Evolutionary conservation across 179 eudicot species (phyloP), one percentile per base, ranked within the genome.

Genomic region (Drosera spatulata): DNA sequence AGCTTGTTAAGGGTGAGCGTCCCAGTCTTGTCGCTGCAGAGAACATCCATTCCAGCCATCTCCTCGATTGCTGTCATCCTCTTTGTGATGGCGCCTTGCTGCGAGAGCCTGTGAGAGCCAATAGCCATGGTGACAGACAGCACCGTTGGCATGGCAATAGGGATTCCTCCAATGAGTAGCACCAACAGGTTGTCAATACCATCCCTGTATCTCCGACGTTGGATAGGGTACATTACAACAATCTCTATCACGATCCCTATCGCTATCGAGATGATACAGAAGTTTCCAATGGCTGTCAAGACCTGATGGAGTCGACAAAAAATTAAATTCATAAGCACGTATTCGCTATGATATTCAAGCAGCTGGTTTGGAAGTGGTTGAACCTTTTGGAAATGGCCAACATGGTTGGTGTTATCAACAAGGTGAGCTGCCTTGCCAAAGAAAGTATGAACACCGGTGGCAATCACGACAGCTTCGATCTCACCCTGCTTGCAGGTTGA

Each of bases 31-130:
- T 87, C 95, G 52, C 86, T 84, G 76, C 95, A 87, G 58, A 87
- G 88, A 55, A 87, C 95, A 60, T 87, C 95, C 95, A 87, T 87
- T 55, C 95, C 95, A 0, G 95, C 95, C 95, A 87, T 84, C 64
- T 87, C 95, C 65, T 87, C 95, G 14, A 87, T 87, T 40, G 91
- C 95, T 48, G 91, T 87, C 95, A 87, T 87, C 64, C 95, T 74
- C 67, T 87, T 87, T n/a, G 91, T 87, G 54, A 87, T 87, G 9
- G 95, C 95, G 59, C 91, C 95, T 88, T 86, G 51, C 11, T 81
- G 81, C 56, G 95, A 74, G 57, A 87, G 62, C 41, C 95, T 81
- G 66, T 87, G 95, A 22, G 95, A 78, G 40, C 95, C 95, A 55
- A 87, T 87, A n/a, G 95, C 95, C 91, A 87, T 85, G 40, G 95